These are phyloP conservation scores for Verticillium albo-atrum DNA, from an alignment of 2,329 filamentous ascomycete species.

Conservation along the genomic window DNA sequence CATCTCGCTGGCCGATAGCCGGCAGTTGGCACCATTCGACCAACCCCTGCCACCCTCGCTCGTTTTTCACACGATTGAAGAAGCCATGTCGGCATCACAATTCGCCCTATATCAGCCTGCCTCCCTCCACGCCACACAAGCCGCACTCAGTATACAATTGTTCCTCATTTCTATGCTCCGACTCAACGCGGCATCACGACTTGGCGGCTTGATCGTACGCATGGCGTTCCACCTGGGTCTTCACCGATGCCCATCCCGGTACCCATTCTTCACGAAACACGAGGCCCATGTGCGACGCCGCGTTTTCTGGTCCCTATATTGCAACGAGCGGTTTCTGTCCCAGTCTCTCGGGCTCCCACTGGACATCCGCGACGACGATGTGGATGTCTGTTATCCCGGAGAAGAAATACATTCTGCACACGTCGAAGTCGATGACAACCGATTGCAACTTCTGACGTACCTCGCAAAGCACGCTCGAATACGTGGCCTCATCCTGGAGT, in stretches of 20 bases:
- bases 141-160: constrained; percentile 47
- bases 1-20: constrained; percentile 47
- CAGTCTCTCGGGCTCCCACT: constrained; percentile 52
- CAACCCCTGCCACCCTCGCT: constrained; percentile 34
- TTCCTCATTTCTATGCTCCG: constrained; percentile 53
- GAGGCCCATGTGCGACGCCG: constrained; percentile 45
- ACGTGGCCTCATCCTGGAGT: constrained; percentile 44
- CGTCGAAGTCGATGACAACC: constrained; percentile 14
- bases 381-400: constrained; percentile 52
- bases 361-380: constrained; percentile 50
- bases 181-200: constrained; percentile 50
- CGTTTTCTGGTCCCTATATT: constrained; percentile 55
- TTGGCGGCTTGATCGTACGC: constrained; percentile 50
- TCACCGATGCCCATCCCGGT: constrained; percentile 52
- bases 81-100: constrained; percentile 44
- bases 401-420: constrained; percentile 36
- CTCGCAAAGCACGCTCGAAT: constrained; percentile 44
- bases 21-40: constrained; percentile 28
- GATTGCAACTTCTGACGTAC: constrained; percentile 30
- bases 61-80: constrained; percentile 43
- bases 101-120: constrained; percentile 41
- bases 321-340: constrained; percentile 48
- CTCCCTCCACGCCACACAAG: constrained; percentile 42
- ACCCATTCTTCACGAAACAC: constrained; percentile 39
- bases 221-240: constrained; percentile 53